These are phyloP conservation scores for Penicillium psychrofluorescens DNA, from an alignment of 495 filamentous ascomycete genomes.

Conservation along the genomic window DNA sequence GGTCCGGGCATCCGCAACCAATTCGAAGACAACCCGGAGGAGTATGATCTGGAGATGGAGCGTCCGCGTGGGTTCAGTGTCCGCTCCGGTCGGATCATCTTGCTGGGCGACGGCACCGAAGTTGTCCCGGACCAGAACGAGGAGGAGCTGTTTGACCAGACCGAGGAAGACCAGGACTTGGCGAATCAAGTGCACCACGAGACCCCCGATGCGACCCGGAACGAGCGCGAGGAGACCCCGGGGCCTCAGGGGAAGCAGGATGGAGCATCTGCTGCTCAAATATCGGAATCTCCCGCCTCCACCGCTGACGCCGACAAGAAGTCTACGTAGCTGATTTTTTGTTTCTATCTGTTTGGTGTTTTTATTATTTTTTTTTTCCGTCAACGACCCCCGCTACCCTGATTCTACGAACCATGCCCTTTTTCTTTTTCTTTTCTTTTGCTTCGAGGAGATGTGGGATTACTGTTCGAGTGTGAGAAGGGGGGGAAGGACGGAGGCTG, in stretches of 20 bases:
- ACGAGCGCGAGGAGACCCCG: conserved; percentile 52
- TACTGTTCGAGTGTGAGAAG: too few species aligned
- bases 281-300: conserved; percentile 43
- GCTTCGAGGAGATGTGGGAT: not conserved
- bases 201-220: conserved; percentile 28
- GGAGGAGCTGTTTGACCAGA: conserved; percentile 83
- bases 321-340: conserved; percentile 11
- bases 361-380: conserved; percentile 15
- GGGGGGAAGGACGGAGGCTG: too few species aligned
- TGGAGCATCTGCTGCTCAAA: conserved; percentile 23
- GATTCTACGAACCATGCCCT: conserved; percentile 13
- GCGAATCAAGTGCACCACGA: conserved; percentile 47
- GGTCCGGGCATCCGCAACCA: conserved; percentile 76
- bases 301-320: conserved; percentile 31
- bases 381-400: conserved; percentile 10
- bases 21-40: conserved; percentile 87
- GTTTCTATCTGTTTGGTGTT: conserved; percentile 3
- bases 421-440: conserved; percentile 9
- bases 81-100: conserved; percentile 75
- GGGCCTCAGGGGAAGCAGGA: conserved; percentile 36
- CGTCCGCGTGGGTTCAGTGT: conserved; percentile 53
- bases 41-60: conserved; percentile 79
- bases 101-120: conserved; percentile 91
- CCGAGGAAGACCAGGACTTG: conserved; percentile 72
- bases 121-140: conserved; percentile 79